Conservation (phyloP, 1,139 yeast species). For the Sugiyamaella sp. region DNA sequence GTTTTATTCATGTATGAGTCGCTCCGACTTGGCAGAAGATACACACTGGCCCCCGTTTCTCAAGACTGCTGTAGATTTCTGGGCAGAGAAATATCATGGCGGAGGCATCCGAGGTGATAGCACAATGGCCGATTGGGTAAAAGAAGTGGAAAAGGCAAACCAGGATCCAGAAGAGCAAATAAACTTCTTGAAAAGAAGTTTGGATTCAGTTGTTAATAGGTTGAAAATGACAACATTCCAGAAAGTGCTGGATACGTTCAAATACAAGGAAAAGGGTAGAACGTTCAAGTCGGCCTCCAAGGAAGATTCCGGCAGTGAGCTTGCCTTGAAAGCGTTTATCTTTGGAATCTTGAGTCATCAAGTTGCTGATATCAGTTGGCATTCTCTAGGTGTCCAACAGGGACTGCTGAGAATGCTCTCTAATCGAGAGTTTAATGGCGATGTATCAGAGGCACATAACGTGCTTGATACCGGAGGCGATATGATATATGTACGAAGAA, state of each 20-base stretch:
- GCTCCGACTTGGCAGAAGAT: constrained; percentile 56
- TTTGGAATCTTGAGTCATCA: constrained; percentile 61
- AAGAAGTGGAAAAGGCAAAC: neutral
- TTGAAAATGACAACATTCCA: constrained; percentile 9
- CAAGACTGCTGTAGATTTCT: constrained; percentile 47
- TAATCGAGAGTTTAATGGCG: constrained; percentile 54
- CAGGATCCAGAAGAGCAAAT: neutral
- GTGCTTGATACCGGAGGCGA: constrained; percentile 63
- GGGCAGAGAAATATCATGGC: constrained; percentile 40
- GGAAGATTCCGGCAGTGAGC: constrained; percentile 20
- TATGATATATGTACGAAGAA: constrained; percentile 48
- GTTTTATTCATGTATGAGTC: constrained; percentile 56
- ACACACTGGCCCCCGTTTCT: constrained; percentile 70
- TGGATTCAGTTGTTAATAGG: neutral
- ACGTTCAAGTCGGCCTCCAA: neutral
- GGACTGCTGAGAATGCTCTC: constrained; percentile 55
- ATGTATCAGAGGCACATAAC: constrained; percentile 51
- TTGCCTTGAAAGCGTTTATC: constrained; percentile 52
- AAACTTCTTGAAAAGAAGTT: neutral
- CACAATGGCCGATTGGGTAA: neutral
- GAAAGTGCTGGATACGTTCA: constrained; percentile 4
- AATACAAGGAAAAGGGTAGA: constrained; percentile 16
- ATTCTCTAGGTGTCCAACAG: constrained; percentile 54
- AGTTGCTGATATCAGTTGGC: constrained; percentile 64
- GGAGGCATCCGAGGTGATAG: neutral